Conservation (phyloP, 805 yeast species). For the Candida parachauliodes region DNA sequence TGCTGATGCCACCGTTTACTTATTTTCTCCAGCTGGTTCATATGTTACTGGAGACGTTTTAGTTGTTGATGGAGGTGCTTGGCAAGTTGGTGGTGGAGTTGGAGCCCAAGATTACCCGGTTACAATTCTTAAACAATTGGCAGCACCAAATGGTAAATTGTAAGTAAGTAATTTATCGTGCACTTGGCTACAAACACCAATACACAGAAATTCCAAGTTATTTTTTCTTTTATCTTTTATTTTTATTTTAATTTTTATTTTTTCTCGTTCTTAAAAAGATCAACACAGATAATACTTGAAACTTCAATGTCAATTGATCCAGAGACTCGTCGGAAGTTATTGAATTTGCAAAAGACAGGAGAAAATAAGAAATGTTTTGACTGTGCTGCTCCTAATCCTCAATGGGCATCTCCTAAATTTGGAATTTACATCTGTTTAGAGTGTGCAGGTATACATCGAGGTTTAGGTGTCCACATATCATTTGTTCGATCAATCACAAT, state of each 20-base stretch:
- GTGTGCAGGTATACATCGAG: slow-evolving; percentile 96
- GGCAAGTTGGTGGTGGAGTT: slow-evolving; percentile 60
- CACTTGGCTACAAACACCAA: slow-evolving; percentile 1
- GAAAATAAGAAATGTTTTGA: slow-evolving; percentile 81
- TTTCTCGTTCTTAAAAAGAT: too few relatives aligned
- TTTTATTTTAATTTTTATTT: not conserved
- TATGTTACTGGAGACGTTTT: slow-evolving; percentile 77
- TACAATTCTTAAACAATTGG: slow-evolving; percentile 11
- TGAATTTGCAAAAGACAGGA: slow-evolving; percentile 74
- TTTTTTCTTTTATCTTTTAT: slow-evolving; percentile 2
- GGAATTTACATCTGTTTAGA: slow-evolving; percentile 96
- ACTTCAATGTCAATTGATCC: slow-evolving; percentile 77
- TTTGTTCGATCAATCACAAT: slow-evolving; percentile 95
- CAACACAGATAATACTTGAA: too few relatives aligned
- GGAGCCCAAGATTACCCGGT: slow-evolving; percentile 30
- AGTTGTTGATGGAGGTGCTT: slow-evolving; percentile 86
- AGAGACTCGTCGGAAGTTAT: slow-evolving; percentile 76
- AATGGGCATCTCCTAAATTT: slow-evolving; percentile 98
- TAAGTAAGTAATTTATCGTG: slow-evolving; percentile 1
- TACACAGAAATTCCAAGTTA: not conserved
- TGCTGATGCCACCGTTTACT: slow-evolving; percentile 79
- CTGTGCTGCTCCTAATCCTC: slow-evolving; percentile 94
- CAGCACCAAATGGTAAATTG: slow-evolving; percentile 7
- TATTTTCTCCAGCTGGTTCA: slow-evolving; percentile 76
- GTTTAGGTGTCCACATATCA: slow-evolving; percentile 94